Base-by-base conservation (phyloP, 192 early-diverging fungal genomes). In the Rhizoclosmatium globosum region DNA sequence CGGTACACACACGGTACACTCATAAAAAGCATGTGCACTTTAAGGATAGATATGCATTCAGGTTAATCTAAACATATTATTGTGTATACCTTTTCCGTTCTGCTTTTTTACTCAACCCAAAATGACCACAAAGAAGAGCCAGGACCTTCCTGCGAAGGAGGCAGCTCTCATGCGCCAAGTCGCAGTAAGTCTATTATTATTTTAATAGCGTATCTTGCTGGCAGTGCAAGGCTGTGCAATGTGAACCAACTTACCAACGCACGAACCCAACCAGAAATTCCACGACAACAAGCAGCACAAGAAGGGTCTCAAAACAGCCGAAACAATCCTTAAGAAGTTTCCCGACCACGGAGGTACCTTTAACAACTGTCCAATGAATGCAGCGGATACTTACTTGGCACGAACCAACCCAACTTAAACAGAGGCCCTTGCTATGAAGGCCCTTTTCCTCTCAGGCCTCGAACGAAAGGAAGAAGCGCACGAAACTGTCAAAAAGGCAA, bases 281-380 rank as follows among this genome's bases (percentile, higher is more conserved):
- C 98, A 96, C 83, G 98, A 99, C 84, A 85, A 90, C 74, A 95
- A 94, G 81, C 95, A 98, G 82, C 97, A 97, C 89, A 97, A 97
- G 83, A 95, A 94, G 76, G 98, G 96, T 11, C 82, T 99, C 21
- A 97, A 98, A 82, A 83, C 87, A 3, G 89, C 93, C 19, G 96
- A 99, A 21, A 92, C 93, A 81, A 97, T 99, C 77, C 83, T 99
- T 71, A 96, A 94, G 87, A 98, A 94, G 87, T 91, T 90, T 60
- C 94, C 98, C 48, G 91, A 95, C 17, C 96, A 99, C 87, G 96
- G 95, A 69, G 93, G 92, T 94, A 85, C 41, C 43, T 68, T 43
- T 0, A 68, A 44, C 11, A 17, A 21, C 43, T 9, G 7, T 19
- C 7, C 21, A 7, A 39, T 6, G 60, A 7, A 39, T 9, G 60